These are phyloP conservation scores for Perkinsela sp. DNA, from an alignment of 208 protist genomes.

Conservation along the genomic window DNA sequence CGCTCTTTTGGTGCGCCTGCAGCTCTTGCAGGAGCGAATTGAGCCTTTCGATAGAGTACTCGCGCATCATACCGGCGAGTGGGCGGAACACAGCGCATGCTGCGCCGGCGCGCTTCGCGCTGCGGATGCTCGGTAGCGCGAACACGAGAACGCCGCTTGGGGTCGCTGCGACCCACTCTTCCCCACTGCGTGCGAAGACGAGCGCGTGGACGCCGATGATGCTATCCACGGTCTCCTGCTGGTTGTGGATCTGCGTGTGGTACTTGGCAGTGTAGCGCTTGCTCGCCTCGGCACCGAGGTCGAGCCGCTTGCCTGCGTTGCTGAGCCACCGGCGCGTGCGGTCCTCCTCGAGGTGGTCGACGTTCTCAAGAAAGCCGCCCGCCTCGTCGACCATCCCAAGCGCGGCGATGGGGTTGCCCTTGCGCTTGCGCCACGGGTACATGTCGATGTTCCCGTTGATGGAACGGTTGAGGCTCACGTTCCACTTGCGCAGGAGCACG, in stretches of 20 bases:
- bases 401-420: neutral
- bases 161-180: neutral
- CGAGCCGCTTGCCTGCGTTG: neutral
- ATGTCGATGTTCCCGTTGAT: neutral
- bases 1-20: neutral
- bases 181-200: neutral
- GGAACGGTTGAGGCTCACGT: constrained; percentile 4
- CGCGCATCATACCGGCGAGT: neutral
- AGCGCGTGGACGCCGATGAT: neutral
- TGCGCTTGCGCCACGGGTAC: neutral
- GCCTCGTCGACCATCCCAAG: neutral
- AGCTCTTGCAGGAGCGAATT: neutral
- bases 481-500: constrained; percentile 5
- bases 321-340: neutral
- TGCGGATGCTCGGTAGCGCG: neutral
- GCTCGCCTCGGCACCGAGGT: neutral
- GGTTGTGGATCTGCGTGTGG: neutral
- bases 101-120: neutral
- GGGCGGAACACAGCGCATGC: neutral
- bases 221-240: neutral
- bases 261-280: neutral
- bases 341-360: neutral
- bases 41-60: neutral
- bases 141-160: neutral
- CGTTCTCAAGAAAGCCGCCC: neutral